A percentile compares a stretch with the other conserved stretches of the same genome.
Conservation (phyloP, 2,329 filamentous ascomycete genomes). For the Fusarium decemcellulare region DNA sequence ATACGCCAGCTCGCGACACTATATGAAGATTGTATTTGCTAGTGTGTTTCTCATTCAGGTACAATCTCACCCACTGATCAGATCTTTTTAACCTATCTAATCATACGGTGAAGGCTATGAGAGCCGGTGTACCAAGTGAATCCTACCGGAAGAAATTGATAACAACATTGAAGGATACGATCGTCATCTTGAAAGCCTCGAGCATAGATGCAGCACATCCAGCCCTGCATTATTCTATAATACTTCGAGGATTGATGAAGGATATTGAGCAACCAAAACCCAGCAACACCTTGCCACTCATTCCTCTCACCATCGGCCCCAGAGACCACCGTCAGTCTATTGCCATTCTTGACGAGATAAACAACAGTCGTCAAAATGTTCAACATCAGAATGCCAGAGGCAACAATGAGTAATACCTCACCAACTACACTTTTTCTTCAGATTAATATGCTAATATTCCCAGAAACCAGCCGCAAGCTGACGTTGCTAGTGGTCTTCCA, state of each 20-base stretch:
- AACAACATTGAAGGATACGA: constrained; percentile 15
- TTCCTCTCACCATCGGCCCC: not conserved
- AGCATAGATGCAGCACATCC: constrained; percentile 18
- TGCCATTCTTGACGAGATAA: too few species aligned
- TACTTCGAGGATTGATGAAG: constrained; percentile 16
- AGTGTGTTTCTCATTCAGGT: constrained; percentile 20
- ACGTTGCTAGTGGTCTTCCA: too few species aligned
- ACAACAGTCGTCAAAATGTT: too few species aligned
- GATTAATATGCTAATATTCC: not conserved
- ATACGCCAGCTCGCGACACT: constrained; percentile 14
- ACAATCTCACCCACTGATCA: not conserved
- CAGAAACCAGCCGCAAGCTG: not conserved
- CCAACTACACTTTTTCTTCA: too few species aligned
- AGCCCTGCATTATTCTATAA: constrained; percentile 16
- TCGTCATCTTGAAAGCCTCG: not conserved
- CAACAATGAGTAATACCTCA: too few species aligned
- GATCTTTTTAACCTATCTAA: not conserved
- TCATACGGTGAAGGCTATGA: not conserved
- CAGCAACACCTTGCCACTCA: not conserved
- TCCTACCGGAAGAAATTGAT: constrained; percentile 2
- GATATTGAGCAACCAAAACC: not conserved
- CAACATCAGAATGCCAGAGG: too few species aligned
- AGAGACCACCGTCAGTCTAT: not conserved
- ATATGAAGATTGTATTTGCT: constrained; percentile 25
- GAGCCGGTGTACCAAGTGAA: constrained; percentile 6